Evolutionary conservation across 2,329 filamentous ascomycete species (phyloP).

Genomic region (Thielaviopsis punctulata): DNA sequence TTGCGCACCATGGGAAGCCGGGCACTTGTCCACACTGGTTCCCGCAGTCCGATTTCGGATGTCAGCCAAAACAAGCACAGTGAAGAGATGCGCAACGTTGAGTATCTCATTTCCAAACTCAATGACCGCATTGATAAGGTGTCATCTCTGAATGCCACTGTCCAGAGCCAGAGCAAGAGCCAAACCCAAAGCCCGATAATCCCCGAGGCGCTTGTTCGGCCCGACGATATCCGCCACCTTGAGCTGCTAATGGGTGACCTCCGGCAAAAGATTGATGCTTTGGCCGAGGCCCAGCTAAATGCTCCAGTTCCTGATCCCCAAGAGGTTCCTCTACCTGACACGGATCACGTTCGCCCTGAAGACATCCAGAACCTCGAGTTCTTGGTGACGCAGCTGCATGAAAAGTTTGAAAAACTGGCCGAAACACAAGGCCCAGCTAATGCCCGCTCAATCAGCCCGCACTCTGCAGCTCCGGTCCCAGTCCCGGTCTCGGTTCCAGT

Average conservation of each 20-base stretch:
- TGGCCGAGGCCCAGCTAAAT: conserved; percentile 7
- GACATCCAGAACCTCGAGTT: conserved; percentile 11
- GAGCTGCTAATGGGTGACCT: conserved; percentile 71
- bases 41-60: conserved; percentile 27
- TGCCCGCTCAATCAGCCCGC: not conserved
- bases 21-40: conserved; percentile 35
- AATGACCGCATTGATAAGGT: conserved; percentile 7
- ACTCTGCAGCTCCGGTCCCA: not conserved
- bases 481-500: not conserved
- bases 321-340: conserved; percentile 9
- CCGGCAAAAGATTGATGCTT: conserved; percentile 57
- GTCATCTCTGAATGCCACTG: not conserved
- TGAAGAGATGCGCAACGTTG: conserved; percentile 8
- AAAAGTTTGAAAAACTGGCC: conserved; percentile 9
- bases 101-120: conserved; percentile 7
- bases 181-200: not conserved
- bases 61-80: not conserved
- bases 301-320: conserved; percentile 31
- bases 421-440: conserved; percentile 1
- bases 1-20: conserved; percentile 43
- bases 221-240: conserved; percentile 71
- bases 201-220: conserved; percentile 36
- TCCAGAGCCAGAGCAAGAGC: too few species aligned
- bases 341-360: conserved; percentile 6
- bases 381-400: conserved; percentile 8